These are phyloP conservation scores for Stenocarpella maydis DNA, from an alignment of 2,329 filamentous ascomycete species.

Conservation along the genomic window DNA sequence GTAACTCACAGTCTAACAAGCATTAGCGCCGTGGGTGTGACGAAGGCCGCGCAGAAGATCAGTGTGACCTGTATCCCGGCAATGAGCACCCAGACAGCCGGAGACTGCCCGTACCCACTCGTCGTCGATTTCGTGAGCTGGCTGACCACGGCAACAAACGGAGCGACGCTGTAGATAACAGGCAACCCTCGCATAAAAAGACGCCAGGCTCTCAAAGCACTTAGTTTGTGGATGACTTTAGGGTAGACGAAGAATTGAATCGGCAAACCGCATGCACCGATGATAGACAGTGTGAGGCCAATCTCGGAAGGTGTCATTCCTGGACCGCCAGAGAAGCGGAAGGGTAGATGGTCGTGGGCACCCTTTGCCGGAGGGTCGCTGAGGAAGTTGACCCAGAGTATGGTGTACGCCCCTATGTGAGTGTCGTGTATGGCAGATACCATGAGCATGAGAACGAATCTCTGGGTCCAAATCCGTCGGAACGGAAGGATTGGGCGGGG, in stretches of 20 bases:
- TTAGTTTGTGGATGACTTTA: constrained; percentile 10
- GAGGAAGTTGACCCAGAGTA: constrained; percentile 17
- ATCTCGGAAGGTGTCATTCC: constrained; percentile 7
- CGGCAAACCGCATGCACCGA: constrained; percentile 1
- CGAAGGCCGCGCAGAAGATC: constrained; percentile 15
- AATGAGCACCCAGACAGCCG: constrained; percentile 4
- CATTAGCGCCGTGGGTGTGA: constrained; percentile 17
- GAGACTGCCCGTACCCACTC: background rate
- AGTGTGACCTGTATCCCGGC: constrained; percentile 2
- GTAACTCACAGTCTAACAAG: constrained; percentile 4
- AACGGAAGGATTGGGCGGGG: background rate
- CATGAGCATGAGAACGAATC: constrained; percentile 8
- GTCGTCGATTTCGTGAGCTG: constrained; percentile 4
- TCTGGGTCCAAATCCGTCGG: constrained; percentile 11
- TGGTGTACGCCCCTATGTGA: constrained; percentile 6
- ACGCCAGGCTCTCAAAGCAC: constrained; percentile 2
- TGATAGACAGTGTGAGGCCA: constrained; percentile 15
- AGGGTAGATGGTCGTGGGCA: background rate
- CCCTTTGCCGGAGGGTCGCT: constrained; percentile 1
- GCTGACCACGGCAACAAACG: constrained; percentile 7
- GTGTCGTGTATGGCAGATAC: constrained; percentile 6
- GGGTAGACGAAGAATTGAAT: constrained; percentile 19
- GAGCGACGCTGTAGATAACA: constrained; percentile 5
- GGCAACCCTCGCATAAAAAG: constrained; percentile 10
- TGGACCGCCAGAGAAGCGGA: constrained; percentile 6